Percentiles rank a stretch among this genome's conserved stretches.
These are phyloP conservation scores for Stagonosporopsis chrysanthemi DNA, from an alignment of 2,329 filamentous ascomycete species.

Conservation along the genomic window DNA sequence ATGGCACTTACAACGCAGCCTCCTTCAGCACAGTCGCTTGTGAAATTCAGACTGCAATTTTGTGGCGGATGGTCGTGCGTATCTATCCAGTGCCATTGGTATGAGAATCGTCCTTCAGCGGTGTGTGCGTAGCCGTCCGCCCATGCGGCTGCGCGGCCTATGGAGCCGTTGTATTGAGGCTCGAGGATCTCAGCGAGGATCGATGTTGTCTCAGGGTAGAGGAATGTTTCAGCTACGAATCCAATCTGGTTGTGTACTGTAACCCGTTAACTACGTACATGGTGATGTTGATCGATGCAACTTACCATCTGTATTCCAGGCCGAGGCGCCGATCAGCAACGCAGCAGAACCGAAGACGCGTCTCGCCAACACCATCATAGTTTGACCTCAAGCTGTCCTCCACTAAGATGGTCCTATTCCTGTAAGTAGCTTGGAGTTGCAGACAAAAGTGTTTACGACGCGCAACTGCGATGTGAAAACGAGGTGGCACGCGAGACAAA, in stretches of 20 bases:
- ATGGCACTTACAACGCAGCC: slow-evolving; percentile 54
- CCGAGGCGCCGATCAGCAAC: slow-evolving; percentile 25
- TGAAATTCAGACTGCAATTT: slow-evolving; percentile 47
- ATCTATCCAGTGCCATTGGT: slow-evolving; percentile 54
- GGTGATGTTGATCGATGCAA: not conserved
- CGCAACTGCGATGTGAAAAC: not conserved
- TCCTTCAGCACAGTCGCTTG: slow-evolving; percentile 47
- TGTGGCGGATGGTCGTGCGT: slow-evolving; percentile 45
- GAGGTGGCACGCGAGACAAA: not conserved
- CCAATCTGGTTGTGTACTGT: slow-evolving; percentile 53
- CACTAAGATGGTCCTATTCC: not conserved
- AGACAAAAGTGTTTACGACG: not conserved
- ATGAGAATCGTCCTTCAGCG: slow-evolving; percentile 50
- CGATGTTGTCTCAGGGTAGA: slow-evolving; percentile 41
- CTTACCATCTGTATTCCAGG: slow-evolving; percentile 47
- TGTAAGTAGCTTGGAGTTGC: not conserved
- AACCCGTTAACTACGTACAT: slow-evolving; percentile 11
- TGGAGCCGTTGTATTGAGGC: slow-evolving; percentile 50
- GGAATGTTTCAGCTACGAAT: slow-evolving; percentile 50
- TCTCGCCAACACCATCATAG: not conserved
- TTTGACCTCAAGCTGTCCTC: not conserved
- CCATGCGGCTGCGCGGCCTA: slow-evolving; percentile 52
- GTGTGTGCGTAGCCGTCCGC: slow-evolving; percentile 52
- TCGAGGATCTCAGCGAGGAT: slow-evolving; percentile 48
- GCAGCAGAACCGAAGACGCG: slow-evolving; percentile 7